Percentiles rank a stretch among this genome's conserved stretches.
These are phyloP conservation scores for Theileria equi DNA, from an alignment of 169 alveolate species.

Conservation along the genomic window DNA sequence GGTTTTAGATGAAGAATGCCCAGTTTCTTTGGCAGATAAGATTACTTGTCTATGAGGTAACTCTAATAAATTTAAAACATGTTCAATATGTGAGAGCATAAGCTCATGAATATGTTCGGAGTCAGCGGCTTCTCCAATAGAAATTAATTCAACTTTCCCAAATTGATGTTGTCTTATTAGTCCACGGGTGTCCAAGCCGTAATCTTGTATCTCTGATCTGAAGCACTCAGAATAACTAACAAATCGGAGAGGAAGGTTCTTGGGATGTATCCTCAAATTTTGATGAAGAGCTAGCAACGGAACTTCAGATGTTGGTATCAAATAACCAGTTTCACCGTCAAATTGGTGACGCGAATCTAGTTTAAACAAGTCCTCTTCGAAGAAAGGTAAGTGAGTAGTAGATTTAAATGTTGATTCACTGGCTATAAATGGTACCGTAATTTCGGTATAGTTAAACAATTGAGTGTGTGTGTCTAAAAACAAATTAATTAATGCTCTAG, in stretches of 20 bases:
- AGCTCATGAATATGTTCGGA: conserved; percentile 32
- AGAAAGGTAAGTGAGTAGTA: conserved; percentile 76
- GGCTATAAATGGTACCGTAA: conserved; percentile 68
- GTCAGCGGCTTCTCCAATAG: conserved; percentile 25
- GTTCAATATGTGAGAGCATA: conserved; percentile 70
- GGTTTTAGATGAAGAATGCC: conserved; percentile 63
- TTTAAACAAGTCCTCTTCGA: conserved; percentile 71
- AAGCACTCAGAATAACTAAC: conserved; percentile 71
- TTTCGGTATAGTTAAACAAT: conserved; percentile 64
- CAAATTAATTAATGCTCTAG: conserved; percentile 67
- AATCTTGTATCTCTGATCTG: conserved; percentile 70
- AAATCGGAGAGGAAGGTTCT: conserved; percentile 64
- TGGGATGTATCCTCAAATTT: conserved; percentile 27
- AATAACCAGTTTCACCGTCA: conserved; percentile 69
- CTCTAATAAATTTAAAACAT: conserved; percentile 40
- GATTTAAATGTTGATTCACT: conserved; percentile 44
- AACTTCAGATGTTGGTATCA: conserved; percentile 78
- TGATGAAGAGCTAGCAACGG: conserved; percentile 65
- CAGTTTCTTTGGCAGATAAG: conserved; percentile 64
- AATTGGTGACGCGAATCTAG: conserved; percentile 58
- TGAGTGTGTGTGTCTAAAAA: conserved; percentile 67
- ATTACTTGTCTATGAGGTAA: conserved; percentile 53
- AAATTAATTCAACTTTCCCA: conserved; percentile 72
- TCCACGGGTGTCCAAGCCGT: conserved; percentile 74
- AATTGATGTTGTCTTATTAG: conserved; percentile 73